Evolutionary conservation across 352 stramenopile species (phyloP).

Genomic region (Globisporangium megalacanthum): DNA sequence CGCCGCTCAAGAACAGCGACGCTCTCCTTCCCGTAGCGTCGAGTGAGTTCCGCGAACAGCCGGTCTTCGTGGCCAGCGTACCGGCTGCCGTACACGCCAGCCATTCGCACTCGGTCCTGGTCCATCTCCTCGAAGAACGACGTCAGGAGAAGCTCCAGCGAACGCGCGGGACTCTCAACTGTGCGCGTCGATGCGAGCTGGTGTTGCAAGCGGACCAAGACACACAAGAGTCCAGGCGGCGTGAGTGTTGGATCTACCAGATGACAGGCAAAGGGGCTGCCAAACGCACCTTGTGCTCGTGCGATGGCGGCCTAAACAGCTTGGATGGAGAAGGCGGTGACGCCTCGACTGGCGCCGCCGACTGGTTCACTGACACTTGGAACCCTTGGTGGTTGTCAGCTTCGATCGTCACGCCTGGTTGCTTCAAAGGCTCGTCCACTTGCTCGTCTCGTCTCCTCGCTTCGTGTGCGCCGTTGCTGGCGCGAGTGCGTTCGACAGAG

Average conservation of each 20-base stretch:
- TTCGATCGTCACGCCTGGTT: background rate
- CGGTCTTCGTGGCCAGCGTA: constrained; percentile 63
- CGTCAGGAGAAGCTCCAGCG: constrained; percentile 45
- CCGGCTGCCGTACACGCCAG: constrained; percentile 54
- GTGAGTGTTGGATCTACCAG: background rate
- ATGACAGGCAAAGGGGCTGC: too few relatives aligned
- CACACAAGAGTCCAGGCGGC: too few relatives aligned
- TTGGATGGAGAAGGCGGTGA: background rate
- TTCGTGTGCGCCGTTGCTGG: background rate
- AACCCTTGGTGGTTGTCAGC: background rate
- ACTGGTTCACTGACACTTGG: background rate
- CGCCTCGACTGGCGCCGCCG: background rate
- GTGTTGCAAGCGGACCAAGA: background rate
- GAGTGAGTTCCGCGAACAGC: constrained; percentile 58
- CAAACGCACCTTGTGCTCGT: background rate
- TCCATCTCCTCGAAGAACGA: constrained; percentile 66
- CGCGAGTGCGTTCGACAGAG: background rate
- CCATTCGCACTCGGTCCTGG: constrained; percentile 54
- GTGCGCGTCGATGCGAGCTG: background rate
- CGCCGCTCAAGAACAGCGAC: constrained; percentile 34
- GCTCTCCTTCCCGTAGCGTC: constrained; percentile 51
- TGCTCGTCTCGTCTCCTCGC: background rate
- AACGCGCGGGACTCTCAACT: background rate
- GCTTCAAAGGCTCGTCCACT: background rate
- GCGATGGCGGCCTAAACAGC: background rate